Evolutionary conservation across 2,329 filamentous ascomycete species (phyloP).

Genomic region (Colletotrichum sp.): DNA sequence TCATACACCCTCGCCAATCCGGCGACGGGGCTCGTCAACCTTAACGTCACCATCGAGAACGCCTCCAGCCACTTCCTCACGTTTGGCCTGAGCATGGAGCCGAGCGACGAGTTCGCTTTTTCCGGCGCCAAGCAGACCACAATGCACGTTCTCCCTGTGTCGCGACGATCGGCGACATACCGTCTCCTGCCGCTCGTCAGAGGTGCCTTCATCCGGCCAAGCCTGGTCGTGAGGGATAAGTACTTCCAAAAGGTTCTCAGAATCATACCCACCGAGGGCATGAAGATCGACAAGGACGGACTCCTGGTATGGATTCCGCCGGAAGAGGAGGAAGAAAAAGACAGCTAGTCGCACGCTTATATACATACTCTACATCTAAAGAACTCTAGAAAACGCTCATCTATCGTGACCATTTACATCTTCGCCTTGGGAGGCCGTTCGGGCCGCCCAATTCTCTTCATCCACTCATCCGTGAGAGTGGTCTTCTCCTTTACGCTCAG

Average conservation of each 20-base stretch:
- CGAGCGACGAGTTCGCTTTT: slow-evolving; percentile 91
- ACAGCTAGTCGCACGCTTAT: slow-evolving; percentile 1
- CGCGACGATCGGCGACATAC: slow-evolving; percentile 75
- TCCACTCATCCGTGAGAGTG: slow-evolving; percentile 60
- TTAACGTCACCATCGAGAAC: slow-evolving; percentile 81
- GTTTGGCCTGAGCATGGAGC: slow-evolving; percentile 91
- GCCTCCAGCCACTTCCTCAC: slow-evolving; percentile 93
- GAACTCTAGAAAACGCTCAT: neutral
- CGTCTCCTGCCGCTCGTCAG: slow-evolving; percentile 71
- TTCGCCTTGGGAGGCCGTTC: slow-evolving; percentile 22
- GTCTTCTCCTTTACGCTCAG: slow-evolving; percentile 58
- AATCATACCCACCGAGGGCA: slow-evolving; percentile 79
- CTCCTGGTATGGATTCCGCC: slow-evolving; percentile 67
- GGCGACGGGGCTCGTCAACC: slow-evolving; percentile 41
- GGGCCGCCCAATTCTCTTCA: slow-evolving; percentile 52
- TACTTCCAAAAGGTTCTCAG: slow-evolving; percentile 92
- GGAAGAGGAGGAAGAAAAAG: slow-evolving; percentile 33
- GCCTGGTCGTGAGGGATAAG: slow-evolving; percentile 80
- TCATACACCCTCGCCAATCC: slow-evolving; percentile 51
- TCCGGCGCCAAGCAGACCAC: slow-evolving; percentile 84
- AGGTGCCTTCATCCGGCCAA: slow-evolving; percentile 74
- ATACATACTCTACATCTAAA: slow-evolving; percentile 16
- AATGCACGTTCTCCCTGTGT: slow-evolving; percentile 82
- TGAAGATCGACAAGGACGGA: slow-evolving; percentile 69
- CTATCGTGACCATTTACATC: slow-evolving; percentile 6